Conservation (phyloP, 768 basidiomycete species). For the Tremella fuciformis region DNA sequence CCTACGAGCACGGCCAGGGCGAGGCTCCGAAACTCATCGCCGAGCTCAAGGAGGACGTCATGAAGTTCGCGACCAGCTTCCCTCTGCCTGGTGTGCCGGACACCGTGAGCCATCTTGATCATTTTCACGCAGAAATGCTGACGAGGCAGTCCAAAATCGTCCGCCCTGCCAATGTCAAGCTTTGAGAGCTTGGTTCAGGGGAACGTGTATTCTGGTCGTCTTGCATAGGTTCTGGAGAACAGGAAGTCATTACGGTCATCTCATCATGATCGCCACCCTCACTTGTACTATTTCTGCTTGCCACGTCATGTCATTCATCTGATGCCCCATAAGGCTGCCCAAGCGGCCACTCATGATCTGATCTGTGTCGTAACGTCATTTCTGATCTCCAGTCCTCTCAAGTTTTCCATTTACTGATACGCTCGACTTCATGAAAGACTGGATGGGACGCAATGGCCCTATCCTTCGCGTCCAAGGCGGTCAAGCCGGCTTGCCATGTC, state of each 20-base stretch:
- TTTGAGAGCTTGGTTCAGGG: no score
- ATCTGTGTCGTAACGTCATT: no score
- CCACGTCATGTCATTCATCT: conserved; percentile 6
- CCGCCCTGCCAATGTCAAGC: conserved; percentile 2
- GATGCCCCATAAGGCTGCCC: background rate
- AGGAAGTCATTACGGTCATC: background rate
- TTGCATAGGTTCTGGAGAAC: no score
- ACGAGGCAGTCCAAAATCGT: conserved; percentile 12
- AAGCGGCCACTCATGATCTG: no score
- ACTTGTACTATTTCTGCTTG: background rate
- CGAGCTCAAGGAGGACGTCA: conserved; percentile 74
- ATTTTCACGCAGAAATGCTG: background rate
- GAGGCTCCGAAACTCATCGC: conserved; percentile 68
- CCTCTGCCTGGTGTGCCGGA: conserved; percentile 83
- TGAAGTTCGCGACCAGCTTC: conserved; percentile 76
- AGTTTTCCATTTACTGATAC: no score
- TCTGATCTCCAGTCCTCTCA: no score
- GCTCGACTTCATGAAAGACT: no score
- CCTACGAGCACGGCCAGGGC: conserved; percentile 51
- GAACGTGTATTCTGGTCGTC: no score
- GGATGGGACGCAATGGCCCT: no score
- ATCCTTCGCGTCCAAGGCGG: no score
- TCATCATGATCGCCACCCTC: conserved; percentile 5
- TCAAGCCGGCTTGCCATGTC: no score
- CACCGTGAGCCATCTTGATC: conserved; percentile 38